Percentiles rank a stretch among this genome's conserved stretches.
phyloP scores from a whole-genome alignment of 257 asterid genomes.

The Linderniella brevidens region DNA sequence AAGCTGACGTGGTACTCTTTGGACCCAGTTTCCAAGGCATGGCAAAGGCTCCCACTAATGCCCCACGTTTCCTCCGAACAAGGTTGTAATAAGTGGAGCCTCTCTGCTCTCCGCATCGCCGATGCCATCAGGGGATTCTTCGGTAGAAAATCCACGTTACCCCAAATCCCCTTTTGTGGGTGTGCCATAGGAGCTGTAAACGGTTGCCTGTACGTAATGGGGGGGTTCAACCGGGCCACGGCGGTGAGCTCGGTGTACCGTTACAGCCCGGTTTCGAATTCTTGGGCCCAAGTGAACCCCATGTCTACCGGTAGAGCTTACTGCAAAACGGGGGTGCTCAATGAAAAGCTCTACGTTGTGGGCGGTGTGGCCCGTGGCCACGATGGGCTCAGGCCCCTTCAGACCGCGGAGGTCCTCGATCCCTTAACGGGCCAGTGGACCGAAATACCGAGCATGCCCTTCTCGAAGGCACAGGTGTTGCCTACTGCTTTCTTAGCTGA shows the following conservation, averaged over 20 bases:
- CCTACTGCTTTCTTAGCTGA: constrained; percentile 89
- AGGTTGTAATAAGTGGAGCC: constrained; percentile 24
- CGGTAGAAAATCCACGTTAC: constrained; percentile 40
- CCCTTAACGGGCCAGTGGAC: constrained; percentile 61
- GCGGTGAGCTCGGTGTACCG: constrained; percentile 52
- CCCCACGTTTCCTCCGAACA: constrained; percentile 31
- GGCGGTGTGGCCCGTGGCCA: constrained; percentile 81
- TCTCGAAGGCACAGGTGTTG: constrained; percentile 64
- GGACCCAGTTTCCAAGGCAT: constrained; percentile 47
- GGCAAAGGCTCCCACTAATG: constrained; percentile 77
- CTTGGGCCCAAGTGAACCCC: constrained; percentile 60
- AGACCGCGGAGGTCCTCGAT: constrained; percentile 79
- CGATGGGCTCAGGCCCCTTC: constrained; percentile 69
- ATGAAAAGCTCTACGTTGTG: constrained; percentile 65
- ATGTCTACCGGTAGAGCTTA: constrained; percentile 76
- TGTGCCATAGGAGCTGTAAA: constrained; percentile 67
- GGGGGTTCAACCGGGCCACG: constrained; percentile 61
- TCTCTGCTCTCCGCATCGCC: constrained; percentile 35
- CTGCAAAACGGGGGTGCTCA: constrained; percentile 58
- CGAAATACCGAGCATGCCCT: constrained; percentile 82
- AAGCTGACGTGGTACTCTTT: constrained; percentile 63
- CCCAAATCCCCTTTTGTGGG: constrained; percentile 69
- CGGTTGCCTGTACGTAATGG: constrained; percentile 64
- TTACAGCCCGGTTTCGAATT: constrained; percentile 46
- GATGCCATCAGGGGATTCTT: constrained; percentile 58